Base-by-base conservation (phyloP, 2,329 filamentous ascomycete species). In the Curvularia sp. region DNA sequence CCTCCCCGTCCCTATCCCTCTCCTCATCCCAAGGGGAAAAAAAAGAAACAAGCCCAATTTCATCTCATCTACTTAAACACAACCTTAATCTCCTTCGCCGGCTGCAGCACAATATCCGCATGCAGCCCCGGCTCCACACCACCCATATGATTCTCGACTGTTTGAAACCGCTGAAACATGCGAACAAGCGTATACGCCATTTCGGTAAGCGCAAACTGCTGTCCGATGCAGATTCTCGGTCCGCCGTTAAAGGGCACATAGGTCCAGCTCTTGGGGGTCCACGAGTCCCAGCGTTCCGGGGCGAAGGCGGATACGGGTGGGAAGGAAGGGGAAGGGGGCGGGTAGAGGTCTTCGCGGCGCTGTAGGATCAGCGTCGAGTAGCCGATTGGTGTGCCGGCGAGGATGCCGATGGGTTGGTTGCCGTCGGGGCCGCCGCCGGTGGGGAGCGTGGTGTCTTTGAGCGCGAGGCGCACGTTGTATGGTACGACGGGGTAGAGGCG, bases 121-220 rank as follows among this genome's bases (percentile, higher is more conserved):
- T 79, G 80, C 67, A 81, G 42, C 5, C 75, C 76, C 0, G 81
- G 78, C 10, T 62, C 55, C 52, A 63, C 69, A 5, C 72, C 75
- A 9, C 55, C 58, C 75, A 77, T 78, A 42, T 72, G 67, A 55
- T 76, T 77, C 65, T 81, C 77, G n/a, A 82, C 70, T 6, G 64
- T 67, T 50, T 77, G 72, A 58, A 77, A 83, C 20, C 70, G 71
- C 69, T 83, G 81, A 53, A 83, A 68, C 22, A 83, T 69, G 24
- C 81, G 70, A 12, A 80, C 80, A 20, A 81, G 68, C 7, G 80
- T 82, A 58, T 83, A 83, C 2, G 72, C 80, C 78, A 83, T 80
- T 64, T 83, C 81, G 0, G 80, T 83, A 26, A 83, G 70, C 12
- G 81, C 81, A 62, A 83, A 83, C 57, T 83, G 80, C 73, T 83